Evolutionary conservation across 2,329 filamentous ascomycete species (phyloP).

Genomic region (Hyphodiscus sp.): DNA sequence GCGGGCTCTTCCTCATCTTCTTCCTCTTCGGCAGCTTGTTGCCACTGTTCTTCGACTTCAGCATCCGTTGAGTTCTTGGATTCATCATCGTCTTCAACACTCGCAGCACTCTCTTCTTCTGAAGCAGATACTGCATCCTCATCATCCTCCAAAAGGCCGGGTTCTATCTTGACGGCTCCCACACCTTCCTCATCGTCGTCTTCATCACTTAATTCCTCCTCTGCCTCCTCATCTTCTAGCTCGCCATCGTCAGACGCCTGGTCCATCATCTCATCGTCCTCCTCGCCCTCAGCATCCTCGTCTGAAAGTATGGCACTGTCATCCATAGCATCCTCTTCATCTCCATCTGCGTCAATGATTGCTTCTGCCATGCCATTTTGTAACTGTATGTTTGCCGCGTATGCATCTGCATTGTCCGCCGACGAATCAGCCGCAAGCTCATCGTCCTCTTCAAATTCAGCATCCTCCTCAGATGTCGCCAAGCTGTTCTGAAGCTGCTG

Average conservation of each 20-base stretch:
- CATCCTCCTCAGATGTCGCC: constrained; percentile 31
- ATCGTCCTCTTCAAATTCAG: constrained; percentile 31
- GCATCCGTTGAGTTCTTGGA: constrained; percentile 52
- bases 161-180: constrained; percentile 31
- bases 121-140: constrained; percentile 30
- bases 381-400: constrained; percentile 30
- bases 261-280: constrained; percentile 24
- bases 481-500: constrained; percentile 28
- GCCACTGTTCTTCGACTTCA: constrained; percentile 50
- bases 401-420: constrained; percentile 26
- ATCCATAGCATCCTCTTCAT: constrained; percentile 21
- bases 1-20: constrained; percentile 50
- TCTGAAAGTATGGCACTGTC: constrained; percentile 25
- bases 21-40: constrained; percentile 45
- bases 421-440: constrained; percentile 22
- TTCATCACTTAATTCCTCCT: constrained; percentile 35
- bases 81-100: constrained; percentile 37
- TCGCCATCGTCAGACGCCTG: constrained; percentile 33
- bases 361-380: constrained; percentile 28
- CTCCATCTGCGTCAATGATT: constrained; percentile 15
- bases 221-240: constrained; percentile 34
- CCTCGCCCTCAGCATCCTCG: constrained; percentile 34
- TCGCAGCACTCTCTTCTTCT: constrained; percentile 26
- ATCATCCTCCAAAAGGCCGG: constrained; percentile 29
- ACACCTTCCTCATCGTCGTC: constrained; percentile 33